These are phyloP conservation scores for Metschnikowia rubicola DNA, from an alignment of 805 yeast species.

Conservation along the genomic window DNA sequence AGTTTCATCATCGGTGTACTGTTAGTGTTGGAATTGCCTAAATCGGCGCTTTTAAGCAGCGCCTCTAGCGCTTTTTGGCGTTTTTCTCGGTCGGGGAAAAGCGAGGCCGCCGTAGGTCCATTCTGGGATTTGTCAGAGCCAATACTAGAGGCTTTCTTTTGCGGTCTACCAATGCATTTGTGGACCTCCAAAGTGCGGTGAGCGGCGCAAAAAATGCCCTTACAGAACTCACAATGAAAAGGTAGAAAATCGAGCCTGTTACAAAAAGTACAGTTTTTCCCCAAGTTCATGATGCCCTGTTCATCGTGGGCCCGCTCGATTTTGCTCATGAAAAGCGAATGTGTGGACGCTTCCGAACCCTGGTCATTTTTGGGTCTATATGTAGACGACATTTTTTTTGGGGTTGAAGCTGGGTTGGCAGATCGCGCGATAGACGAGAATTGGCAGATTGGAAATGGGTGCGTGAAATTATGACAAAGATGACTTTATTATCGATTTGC, in stretches of 20 bases:
- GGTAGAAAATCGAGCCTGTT: conserved; percentile 57
- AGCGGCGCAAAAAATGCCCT: conserved; percentile 44
- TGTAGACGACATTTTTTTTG: conserved; percentile 4
- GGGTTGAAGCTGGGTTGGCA: neutral
- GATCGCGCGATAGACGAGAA: too few relatives aligned
- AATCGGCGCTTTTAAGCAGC: conserved; percentile 12
- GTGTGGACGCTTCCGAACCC: neutral
- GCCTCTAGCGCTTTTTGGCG: conserved; percentile 36
- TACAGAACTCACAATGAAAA: conserved; percentile 49
- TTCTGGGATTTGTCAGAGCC: conserved; percentile 12
- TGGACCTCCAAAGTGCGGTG: conserved; percentile 41
- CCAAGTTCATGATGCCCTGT: conserved; percentile 50
- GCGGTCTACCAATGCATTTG: conserved; percentile 24
- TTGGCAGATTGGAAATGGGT: too few relatives aligned
- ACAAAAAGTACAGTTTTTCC: conserved; percentile 55
- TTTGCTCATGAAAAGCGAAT: conserved; percentile 23
- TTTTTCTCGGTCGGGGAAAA: conserved; percentile 51
- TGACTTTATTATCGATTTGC: too few relatives aligned
- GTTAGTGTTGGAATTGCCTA: conserved; percentile 25
- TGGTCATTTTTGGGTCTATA: neutral
- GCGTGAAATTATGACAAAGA: too few relatives aligned
- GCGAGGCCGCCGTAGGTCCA: conserved; percentile 41
- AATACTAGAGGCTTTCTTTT: conserved; percentile 12
- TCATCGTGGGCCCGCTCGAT: conserved; percentile 20
- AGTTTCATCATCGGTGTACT: conserved; percentile 16